A percentile compares a stretch with the other conserved stretches of the same genome.
Evolutionary conservation across 257 asterid genomes (phyloP).

Genomic region (Nicotiana paniculata): DNA sequence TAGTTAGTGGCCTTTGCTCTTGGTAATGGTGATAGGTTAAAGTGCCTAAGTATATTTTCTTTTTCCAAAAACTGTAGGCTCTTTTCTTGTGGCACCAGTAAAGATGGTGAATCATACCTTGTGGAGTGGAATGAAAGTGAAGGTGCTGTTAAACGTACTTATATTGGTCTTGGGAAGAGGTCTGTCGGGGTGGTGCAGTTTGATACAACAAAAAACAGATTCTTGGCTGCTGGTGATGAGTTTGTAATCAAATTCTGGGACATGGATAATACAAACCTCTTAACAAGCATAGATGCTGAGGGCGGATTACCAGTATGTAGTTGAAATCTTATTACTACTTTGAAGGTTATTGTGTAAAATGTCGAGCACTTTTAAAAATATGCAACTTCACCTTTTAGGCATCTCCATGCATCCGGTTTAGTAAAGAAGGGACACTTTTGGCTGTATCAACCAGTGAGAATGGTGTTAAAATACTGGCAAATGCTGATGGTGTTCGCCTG

Average conservation of each 20-base stretch:
- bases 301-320: slow-evolving; percentile 55
- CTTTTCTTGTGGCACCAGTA: slow-evolving; percentile 64
- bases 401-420: slow-evolving; percentile 60
- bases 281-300: slow-evolving; percentile 44
- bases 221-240: slow-evolving; percentile 72
- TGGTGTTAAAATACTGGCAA: slow-evolving; percentile 58
- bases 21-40: not conserved
- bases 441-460: slow-evolving; percentile 61
- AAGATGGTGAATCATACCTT: slow-evolving; percentile 51
- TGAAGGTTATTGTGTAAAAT: not conserved
- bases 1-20: not conserved
- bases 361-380: not conserved
- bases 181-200: slow-evolving; percentile 56
- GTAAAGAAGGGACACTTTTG: slow-evolving; percentile 53
- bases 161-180: slow-evolving; percentile 47
- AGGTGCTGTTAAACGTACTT: slow-evolving; percentile 50
- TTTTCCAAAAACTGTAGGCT: slow-evolving; percentile 27
- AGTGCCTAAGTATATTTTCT: not conserved
- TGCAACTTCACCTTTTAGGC: slow-evolving; percentile 34
- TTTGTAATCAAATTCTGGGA: slow-evolving; percentile 60
- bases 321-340: slow-evolving; percentile 2
- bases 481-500: slow-evolving; percentile 37
- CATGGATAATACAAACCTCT: slow-evolving; percentile 46
- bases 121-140: slow-evolving; percentile 70
- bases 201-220: slow-evolving; percentile 53